Base-by-base conservation (phyloP, 495 filamentous ascomycete genomes). In the Lepraria neglecta region DNA sequence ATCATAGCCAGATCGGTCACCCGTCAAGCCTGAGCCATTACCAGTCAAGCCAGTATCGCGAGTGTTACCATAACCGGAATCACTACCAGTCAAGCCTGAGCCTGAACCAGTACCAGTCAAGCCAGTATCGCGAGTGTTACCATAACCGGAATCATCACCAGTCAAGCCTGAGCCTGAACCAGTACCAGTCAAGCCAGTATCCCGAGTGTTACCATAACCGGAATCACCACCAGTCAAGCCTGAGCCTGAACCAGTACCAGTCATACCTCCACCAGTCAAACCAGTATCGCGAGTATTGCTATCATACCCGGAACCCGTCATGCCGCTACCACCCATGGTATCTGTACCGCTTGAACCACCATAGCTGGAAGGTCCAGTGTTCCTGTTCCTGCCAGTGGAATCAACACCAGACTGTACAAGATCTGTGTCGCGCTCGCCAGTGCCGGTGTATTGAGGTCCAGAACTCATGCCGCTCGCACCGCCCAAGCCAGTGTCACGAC, bases 361-460 rank as follows among this genome's bases (percentile, higher is more conserved):
- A 19, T 56, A 15, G 30, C 54, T 42, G 35, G 0, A 4, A 42
- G 43, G 35, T 28, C 54, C 54, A 44, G 54, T n/a, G 19, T 15
- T 44, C 27, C 28, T 59, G 47, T 40, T 51, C 44, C 28, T 42
- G 27, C 50, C 17, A 2, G 52, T 58, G 12, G 54, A 33, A 48
- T 28, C 43, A 17, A 56, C 27, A 14, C 62, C 64, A 17, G 67
- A 69, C 66, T 81, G 80, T 53, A 82, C 76, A 38, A 80, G 74
- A 15, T 82, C 82, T 51, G 84, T 79, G 9, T 73, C 33, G 71
- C 82, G 83, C 74, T 84, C 81, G 56, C 72, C 59, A 30, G 78
- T 58, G 64, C 83, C 77, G 50, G 74, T 79, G 59, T 68, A 72
- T 71, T 84, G 80, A 12, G 79, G 78, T 12, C 82, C 82, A n/a